Conservation (phyloP, 2,329 filamentous ascomycete species). For the Bipolaris cookei region DNA sequence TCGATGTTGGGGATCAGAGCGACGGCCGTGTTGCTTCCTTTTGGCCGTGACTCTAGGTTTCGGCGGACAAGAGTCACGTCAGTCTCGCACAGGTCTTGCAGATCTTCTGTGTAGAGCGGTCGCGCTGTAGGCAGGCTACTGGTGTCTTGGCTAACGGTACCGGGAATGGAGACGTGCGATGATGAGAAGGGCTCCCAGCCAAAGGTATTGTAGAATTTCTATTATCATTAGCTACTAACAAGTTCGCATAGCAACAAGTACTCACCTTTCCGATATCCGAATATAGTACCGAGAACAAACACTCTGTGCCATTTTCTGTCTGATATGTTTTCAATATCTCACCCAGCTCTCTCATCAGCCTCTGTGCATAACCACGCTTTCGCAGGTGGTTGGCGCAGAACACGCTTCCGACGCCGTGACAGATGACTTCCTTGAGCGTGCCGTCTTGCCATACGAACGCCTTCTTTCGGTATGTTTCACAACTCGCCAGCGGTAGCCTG, state of each 20-base stretch:
- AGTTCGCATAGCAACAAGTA: slow-evolving; percentile 64
- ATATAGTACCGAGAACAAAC: slow-evolving; percentile 77
- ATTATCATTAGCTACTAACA: slow-evolving; percentile 70
- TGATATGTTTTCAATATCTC: slow-evolving; percentile 61
- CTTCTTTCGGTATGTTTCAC: slow-evolving; percentile 62
- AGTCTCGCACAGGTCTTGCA: slow-evolving; percentile 65
- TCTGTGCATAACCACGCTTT: slow-evolving; percentile 75
- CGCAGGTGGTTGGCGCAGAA: slow-evolving; percentile 72
- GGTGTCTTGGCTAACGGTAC: slow-evolving; percentile 7
- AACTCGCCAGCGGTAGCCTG: slow-evolving; percentile 61
- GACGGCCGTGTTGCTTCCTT: slow-evolving; percentile 59
- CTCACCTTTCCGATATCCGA: slow-evolving; percentile 76
- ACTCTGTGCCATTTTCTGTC: slow-evolving; percentile 48
- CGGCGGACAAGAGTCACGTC: slow-evolving; percentile 69
- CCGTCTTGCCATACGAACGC: slow-evolving; percentile 56
- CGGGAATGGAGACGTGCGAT: slow-evolving; percentile 63
- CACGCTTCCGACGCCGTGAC: slow-evolving; percentile 81
- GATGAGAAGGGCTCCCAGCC: slow-evolving; percentile 81
- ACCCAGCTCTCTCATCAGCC: slow-evolving; percentile 77
- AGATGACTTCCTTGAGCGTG: slow-evolving; percentile 62
- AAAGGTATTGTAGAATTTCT: slow-evolving; percentile 76
- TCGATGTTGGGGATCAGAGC: slow-evolving; percentile 72
- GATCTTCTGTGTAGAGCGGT: slow-evolving; percentile 64
- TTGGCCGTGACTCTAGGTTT: slow-evolving; percentile 54
- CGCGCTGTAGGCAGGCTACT: slow-evolving; percentile 35